Evolutionary conservation across 306 rosid genomes (phyloP).

Genomic region (Dicorynia guianensis): DNA sequence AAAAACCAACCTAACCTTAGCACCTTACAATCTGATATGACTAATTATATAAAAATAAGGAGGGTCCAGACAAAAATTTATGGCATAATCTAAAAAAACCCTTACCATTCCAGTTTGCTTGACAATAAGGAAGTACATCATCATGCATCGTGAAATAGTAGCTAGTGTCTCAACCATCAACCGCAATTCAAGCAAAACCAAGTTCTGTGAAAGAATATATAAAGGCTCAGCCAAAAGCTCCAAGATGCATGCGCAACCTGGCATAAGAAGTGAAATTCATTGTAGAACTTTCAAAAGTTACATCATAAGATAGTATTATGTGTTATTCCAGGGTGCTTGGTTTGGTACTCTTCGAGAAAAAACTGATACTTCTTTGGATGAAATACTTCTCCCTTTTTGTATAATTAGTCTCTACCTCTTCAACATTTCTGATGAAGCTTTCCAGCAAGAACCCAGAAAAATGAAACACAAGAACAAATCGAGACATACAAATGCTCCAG

Average conservation of each 20-base stretch:
- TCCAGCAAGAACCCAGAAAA: not conserved
- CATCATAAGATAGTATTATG: constrained; percentile 9
- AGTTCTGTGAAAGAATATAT: constrained; percentile 88
- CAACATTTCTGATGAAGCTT: not conserved
- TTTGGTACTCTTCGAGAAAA: not conserved
- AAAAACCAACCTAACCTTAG: constrained; percentile 22
- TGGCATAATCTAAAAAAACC: constrained; percentile 27
- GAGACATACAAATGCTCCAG: not conserved
- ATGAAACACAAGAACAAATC: not conserved
- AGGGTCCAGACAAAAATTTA: constrained; percentile 29
- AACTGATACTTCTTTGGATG: not conserved
- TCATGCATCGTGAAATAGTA: constrained; percentile 81
- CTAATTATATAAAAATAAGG: constrained; percentile 16
- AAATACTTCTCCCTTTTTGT: not conserved
- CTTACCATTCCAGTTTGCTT: constrained; percentile 74
- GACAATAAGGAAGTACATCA: constrained; percentile 73
- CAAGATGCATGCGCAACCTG: constrained; percentile 89
- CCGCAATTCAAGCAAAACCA: constrained; percentile 81
- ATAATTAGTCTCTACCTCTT: not conserved
- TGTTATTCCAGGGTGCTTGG: constrained; percentile 27
- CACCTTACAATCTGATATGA: constrained; percentile 3
- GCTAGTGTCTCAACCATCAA: constrained; percentile 84
- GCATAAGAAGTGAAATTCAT: constrained; percentile 43
- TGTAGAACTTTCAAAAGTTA: constrained; percentile 24
- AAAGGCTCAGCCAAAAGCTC: constrained; percentile 96